phyloP scores from a whole-genome alignment of 345 rosid genomes.

The Citrus glauca region DNA sequence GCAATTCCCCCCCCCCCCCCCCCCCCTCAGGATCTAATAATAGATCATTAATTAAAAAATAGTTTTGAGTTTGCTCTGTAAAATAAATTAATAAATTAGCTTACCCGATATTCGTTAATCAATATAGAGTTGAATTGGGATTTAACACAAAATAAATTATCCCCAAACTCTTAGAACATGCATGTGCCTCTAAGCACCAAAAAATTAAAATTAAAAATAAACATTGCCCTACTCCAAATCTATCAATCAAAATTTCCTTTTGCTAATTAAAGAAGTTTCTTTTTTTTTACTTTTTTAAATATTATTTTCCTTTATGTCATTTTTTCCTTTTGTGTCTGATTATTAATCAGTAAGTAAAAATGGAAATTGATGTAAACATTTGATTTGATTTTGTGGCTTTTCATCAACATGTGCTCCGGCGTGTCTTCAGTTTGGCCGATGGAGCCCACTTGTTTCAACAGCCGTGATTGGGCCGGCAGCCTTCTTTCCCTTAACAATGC shows the following conservation, averaged over 20 bases:
- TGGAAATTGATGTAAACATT: background rate
- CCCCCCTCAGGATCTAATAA: too few relatives aligned
- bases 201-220: background rate
- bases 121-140: too few relatives aligned
- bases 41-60: too few relatives aligned
- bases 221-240: background rate
- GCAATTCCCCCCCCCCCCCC: too few relatives aligned
- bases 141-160: background rate
- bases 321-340: too few relatives aligned
- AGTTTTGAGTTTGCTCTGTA: too few relatives aligned
- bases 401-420: background rate
- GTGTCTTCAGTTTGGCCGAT: conserved; percentile 18
- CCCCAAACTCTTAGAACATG: background rate
- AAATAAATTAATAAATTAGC: too few relatives aligned
- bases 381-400: background rate
- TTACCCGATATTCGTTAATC: too few relatives aligned
- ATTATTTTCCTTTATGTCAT: too few relatives aligned
- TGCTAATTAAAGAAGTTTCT: background rate
- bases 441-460: conserved; percentile 25
- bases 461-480: conserved; percentile 35
- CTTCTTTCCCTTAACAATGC: conserved; percentile 4
- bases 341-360: background rate
- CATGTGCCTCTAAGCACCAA: background rate
- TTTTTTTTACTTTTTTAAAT: too few relatives aligned
- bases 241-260: background rate